Conservation (phyloP, 2,329 filamentous ascomycete species). For the Diaporthe citriasiana region DNA sequence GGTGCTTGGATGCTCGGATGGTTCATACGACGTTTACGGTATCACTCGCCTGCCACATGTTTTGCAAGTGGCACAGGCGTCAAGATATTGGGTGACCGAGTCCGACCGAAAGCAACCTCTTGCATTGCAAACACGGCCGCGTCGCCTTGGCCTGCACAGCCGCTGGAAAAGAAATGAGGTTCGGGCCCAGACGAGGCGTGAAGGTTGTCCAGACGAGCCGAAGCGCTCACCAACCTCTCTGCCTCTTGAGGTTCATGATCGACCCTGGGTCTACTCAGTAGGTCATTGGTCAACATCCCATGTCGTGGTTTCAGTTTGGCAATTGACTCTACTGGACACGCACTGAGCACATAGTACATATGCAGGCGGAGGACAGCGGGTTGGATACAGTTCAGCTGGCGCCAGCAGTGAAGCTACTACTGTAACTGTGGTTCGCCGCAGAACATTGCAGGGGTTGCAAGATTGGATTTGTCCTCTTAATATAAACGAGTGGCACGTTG, state of each 20-base stretch:
- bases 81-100: slow-evolving; percentile 21
- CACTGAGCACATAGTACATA: neutral
- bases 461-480: slow-evolving; percentile 22
- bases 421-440: neutral
- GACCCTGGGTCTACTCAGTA: neutral
- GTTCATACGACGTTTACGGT: slow-evolving; percentile 29
- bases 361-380: neutral
- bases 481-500: slow-evolving; percentile 21
- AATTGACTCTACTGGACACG: slow-evolving; percentile 16
- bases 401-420: slow-evolving; percentile 9
- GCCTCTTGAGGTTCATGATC: slow-evolving; percentile 5
- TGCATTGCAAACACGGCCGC: slow-evolving; percentile 19
- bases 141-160: slow-evolving; percentile 30
- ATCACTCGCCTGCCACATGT: slow-evolving; percentile 33
- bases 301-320: slow-evolving; percentile 33
- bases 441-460: slow-evolving; percentile 26
- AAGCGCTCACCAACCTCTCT: slow-evolving; percentile 28
- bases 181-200: neutral
- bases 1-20: slow-evolving; percentile 29
- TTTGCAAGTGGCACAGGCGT: slow-evolving; percentile 33
- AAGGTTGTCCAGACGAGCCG: slow-evolving; percentile 1
- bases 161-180: slow-evolving; percentile 18
- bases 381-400: slow-evolving; percentile 21
- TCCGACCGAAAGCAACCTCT: neutral
- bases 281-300: neutral